These are phyloP conservation scores for Phytophthora fragariaefolia DNA, from an alignment of 352 stramenopile genomes.

Conservation along the genomic window DNA sequence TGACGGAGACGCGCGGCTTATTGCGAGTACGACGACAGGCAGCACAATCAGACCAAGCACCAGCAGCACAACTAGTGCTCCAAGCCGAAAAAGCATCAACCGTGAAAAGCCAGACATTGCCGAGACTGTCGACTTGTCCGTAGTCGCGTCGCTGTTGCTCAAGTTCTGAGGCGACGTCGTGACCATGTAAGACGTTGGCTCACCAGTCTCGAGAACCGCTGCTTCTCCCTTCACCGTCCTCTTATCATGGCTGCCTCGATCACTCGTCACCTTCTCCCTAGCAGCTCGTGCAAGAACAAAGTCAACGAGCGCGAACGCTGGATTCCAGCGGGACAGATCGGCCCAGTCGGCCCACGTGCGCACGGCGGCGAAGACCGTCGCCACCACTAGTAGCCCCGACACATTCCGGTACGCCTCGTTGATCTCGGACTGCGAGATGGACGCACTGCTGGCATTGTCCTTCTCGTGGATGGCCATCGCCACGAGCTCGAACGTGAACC, in stretches of 20 bases:
- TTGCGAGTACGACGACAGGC: conserved; percentile 21
- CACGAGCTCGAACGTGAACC: conserved; percentile 59
- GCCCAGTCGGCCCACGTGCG: conserved; percentile 25
- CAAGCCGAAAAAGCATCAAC: not conserved
- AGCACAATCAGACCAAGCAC: conserved; percentile 21
- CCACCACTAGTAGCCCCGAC: conserved; percentile 14
- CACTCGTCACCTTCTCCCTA: not conserved
- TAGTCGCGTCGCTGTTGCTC: conserved; percentile 14
- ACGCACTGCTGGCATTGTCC: conserved; percentile 31
- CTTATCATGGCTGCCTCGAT: not conserved
- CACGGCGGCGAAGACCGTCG: conserved; percentile 30
- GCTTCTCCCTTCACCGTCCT: not conserved
- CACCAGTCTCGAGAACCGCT: conserved; percentile 13
- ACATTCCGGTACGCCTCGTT: conserved; percentile 32
- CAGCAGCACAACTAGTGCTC: conserved; percentile 1
- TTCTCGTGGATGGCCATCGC: conserved; percentile 45
- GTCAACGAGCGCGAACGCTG: conserved; percentile 11
- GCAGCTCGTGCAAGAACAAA: not conserved
- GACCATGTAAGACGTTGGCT: conserved; percentile 14
- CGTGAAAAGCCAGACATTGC: not conserved
- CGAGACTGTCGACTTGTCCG: conserved; percentile 2
- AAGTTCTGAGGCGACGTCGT: conserved; percentile 17
- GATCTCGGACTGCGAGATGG: conserved; percentile 36
- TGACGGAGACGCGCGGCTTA: conserved; percentile 23
- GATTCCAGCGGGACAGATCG: conserved; percentile 43